Base-by-base conservation (phyloP, 371 early-diverging fungal species). In the Cladochytrium tenue region DNA sequence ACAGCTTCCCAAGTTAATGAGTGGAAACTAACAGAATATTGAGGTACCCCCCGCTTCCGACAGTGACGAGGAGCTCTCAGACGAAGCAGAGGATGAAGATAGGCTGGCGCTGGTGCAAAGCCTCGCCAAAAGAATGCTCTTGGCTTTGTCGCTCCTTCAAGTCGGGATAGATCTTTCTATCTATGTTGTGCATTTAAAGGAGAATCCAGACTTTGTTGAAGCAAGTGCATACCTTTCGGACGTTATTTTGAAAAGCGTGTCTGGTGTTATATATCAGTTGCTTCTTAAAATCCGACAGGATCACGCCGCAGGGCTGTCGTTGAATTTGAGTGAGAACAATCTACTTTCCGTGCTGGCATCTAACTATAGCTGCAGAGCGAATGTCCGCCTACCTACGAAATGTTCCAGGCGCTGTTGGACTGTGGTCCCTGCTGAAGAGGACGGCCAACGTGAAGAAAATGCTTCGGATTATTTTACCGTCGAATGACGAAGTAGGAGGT, bases 101-200 rank as follows among this genome's bases (percentile, higher is more conserved):
- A 58, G 43, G n/a, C n/a, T n/a, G 43, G 43, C 20, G 13, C 13
- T 43, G 20, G 43, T 43, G 43, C 13, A 7, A 20, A 43, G 43
- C 43, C 20, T 43, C 43, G 43, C 7, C 43, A 43, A 75, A 26
- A 13, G 32, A 2, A 57, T 81, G 2, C 32, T 79, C 1, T 57
- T 51, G 4, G 58, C 68, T 4, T 26, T 80, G 15, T 60, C 69
- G 0, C 56, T 82, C 23, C 70, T 68, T 32, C 74, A 80, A 34
- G 57, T 79, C 58, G 77, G 70, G 2, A 33, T 75, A 17, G 69
- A 74, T 34, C 76, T 82, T 51, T 68, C 73, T 28, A 60, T 64
- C 15, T 82, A 74, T 59, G 67, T 82, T 1, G 69, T 68, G 20
- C 74, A 74, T 28, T 53, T 79, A 25, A 64, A 72, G 51, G 78